Base-by-base conservation (phyloP, 2,329 filamentous ascomycete species). In the Claviceps africana region DNA sequence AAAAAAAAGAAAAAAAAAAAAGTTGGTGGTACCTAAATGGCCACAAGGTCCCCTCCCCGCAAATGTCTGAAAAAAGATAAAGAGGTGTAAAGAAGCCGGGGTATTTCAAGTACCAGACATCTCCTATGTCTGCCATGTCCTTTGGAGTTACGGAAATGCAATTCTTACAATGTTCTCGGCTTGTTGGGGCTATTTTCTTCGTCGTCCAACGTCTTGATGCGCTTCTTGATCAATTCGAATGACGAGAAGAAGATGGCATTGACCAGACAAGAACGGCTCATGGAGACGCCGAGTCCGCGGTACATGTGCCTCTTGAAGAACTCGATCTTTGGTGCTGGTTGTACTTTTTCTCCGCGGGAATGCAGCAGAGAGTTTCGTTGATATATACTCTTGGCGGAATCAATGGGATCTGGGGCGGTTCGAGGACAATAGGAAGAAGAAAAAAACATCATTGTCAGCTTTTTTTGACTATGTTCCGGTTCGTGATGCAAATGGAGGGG, bases 191-290 rank as follows among this genome's bases (percentile, higher is more conserved):
- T 42, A 8, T 35, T 54, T 22, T 28, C 48, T 22, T 65, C 60
- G 48, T 79, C 74, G 40, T 79, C 74, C 22, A 55, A 48, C 47
- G 53, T 55, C 61, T 77, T 76, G 66, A 82, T 79, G 57, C 75
- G 73, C 65, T 82, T 83, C 71, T 93, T 93, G 60, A 87, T 77
- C 60, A 88, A 83, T 69, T 94, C 88, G 64, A 93, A 94, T 40
- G 83, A 85, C 44, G 86, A 89, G 70, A 94, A 94, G 75, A 94
- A 94, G 61, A 94, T 86, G 58, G 87, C 86, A 65, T 94, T 94
- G 59, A 93, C 82, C 50, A 88, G 75, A 61, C 85, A 89, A 13
- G 86, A 90, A 52, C 88, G 82, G 58, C 81, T 78, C 82, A 93
- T 90, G 39, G 86, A 90, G 28, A 93, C 87, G 22, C 83, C 86